phyloP scores from a whole-genome alignment of 768 basidiomycete genomes.

The Mycena amicta region DNA sequence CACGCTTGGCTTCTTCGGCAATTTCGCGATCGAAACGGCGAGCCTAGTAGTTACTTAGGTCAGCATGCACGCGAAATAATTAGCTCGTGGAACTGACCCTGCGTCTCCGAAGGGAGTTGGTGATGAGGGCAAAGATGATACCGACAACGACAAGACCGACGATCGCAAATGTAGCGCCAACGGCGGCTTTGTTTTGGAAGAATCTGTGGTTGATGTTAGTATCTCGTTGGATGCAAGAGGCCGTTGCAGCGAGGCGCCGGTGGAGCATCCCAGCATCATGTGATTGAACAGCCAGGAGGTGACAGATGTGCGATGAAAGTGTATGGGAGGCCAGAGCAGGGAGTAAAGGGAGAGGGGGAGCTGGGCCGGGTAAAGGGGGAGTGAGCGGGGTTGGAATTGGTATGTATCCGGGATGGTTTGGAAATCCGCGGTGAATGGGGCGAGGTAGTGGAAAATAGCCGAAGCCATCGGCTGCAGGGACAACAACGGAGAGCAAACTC shows the following conservation, averaged over 20 bases:
- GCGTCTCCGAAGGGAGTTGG: slow-evolving; percentile 46
- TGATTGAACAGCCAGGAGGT: not conserved
- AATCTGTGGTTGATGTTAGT: slow-evolving; percentile 35
- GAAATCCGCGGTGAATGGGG: not conserved
- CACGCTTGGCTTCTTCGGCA: slow-evolving; percentile 50
- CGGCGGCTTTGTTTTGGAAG: slow-evolving; percentile 53
- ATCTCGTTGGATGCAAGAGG: not conserved
- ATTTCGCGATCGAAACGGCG: slow-evolving; percentile 54
- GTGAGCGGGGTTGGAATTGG: not conserved
- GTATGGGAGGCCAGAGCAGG: not conserved
- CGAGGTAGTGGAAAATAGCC: not conserved
- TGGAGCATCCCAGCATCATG: not conserved
- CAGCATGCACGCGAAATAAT: not conserved
- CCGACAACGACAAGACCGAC: slow-evolving; percentile 50
- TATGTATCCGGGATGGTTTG: not conserved
- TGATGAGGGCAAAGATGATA: slow-evolving; percentile 38
- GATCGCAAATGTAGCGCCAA: slow-evolving; percentile 53
- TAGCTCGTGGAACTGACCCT: slow-evolving; percentile 4
- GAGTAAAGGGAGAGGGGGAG: not conserved
- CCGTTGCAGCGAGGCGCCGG: no score
- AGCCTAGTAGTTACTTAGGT: slow-evolving; percentile 31
- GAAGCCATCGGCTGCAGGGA: not conserved
- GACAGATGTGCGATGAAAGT: not conserved
- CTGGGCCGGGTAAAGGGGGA: not conserved
- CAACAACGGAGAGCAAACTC: not conserved